Evolutionary conservation across 805 yeast genomes (phyloP), one percentile per base, ranked within the genome.

Genomic region (Zygosaccharomyces bailii): DNA sequence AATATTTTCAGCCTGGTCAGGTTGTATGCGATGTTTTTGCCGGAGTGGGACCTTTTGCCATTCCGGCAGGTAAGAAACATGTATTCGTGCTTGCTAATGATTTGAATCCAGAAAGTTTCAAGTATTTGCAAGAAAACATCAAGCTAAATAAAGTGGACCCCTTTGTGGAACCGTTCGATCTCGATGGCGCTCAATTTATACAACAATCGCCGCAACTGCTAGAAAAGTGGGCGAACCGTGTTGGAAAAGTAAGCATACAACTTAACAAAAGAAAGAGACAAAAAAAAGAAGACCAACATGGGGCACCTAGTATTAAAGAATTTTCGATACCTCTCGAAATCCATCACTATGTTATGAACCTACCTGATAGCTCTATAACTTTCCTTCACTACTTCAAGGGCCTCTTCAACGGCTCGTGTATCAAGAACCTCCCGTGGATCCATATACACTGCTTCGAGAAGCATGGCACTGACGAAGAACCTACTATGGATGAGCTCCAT

Each of bases 31-130:
- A 93, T 69, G 97, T 89, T 0, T 86, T 95, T 79, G 98, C 96
- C 0, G 99, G 99, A 37, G 98, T 93, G 1, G 99, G 99, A 0
- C 99, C 99, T 4, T 93, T 95, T 70, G 91, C 95, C 1, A 79
- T 93, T 1, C 99, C 99, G 0, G 96, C 97, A 0, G 98, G 90
- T 10, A 88, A 84, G 63, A 86, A 84, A 49, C 76, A 76, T 11
- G 84, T 82, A 8, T 62, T 90, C 42, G 95, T 87, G 0, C 71
- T 93, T 54, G 96, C 97, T 8, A 93, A 90, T 61, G 99, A 93
- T 63, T 71, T 93, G 61, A 93, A 93, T 59, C 98, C 97, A 0
- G 86, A 84, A 48, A 82, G 95, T 46, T 86, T 69, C 65, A 78
- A 79, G 52, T 84, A 85, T 57, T 73, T 93, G 68, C 62, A 68